Conservation (phyloP, 192 early-diverging fungal genomes). For the Coemansia sp. region DNA sequence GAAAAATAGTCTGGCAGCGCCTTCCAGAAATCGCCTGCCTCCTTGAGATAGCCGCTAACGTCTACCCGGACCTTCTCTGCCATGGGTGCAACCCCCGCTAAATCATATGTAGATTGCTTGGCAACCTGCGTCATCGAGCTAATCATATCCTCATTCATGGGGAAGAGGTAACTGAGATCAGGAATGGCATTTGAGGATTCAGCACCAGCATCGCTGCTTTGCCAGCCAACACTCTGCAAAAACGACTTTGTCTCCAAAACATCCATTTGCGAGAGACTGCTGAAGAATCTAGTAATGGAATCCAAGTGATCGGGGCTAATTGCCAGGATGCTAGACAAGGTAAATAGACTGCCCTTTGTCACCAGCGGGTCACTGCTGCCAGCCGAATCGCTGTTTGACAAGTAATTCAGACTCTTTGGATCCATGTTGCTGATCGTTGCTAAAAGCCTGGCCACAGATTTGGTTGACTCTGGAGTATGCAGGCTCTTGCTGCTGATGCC, state of each 20-base stretch:
- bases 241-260: conserved; percentile 8
- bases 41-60: conserved; percentile 10
- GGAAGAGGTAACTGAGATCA: conserved; percentile 28
- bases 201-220: neutral
- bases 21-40: conserved; percentile 17
- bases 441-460: conserved; percentile 14
- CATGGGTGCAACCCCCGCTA: neutral
- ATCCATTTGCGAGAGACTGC: conserved; percentile 10
- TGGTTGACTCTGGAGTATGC: neutral
- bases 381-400: conserved; percentile 5
- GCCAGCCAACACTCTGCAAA: conserved; percentile 32
- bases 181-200: conserved; percentile 12
- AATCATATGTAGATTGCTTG: neutral
- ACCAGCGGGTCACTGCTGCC: conserved; percentile 12
- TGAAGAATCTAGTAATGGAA: conserved; percentile 13
- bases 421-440: conserved; percentile 17
- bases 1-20: conserved; percentile 14
- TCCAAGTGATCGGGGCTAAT: conserved; percentile 20
- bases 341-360: conserved; percentile 17
- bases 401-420: neutral
- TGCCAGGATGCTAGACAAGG: conserved; percentile 11
- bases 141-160: conserved; percentile 19
- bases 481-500: conserved; percentile 18
- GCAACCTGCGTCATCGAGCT: conserved; percentile 13
- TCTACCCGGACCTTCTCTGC: neutral